A percentile compares a stretch with the other conserved stretches of the same genome.
Conservation (phyloP, 2,329 filamentous ascomycete genomes). For the Fusarium anguioides region DNA sequence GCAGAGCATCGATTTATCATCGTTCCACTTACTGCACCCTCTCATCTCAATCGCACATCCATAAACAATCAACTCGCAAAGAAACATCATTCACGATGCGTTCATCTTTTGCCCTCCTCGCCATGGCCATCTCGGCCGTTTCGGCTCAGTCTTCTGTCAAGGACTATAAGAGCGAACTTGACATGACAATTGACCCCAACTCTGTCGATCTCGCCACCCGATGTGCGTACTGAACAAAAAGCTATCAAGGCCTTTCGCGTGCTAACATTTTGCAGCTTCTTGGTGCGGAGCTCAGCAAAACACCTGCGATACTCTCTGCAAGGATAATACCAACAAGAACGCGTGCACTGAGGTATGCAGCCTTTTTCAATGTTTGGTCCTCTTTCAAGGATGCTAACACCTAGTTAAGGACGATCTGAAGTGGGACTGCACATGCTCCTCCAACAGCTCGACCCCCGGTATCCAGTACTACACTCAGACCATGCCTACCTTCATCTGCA, state of each 20-base stretch:
- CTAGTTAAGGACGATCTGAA: constrained; percentile 54
- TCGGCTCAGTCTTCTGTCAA: constrained; percentile 51
- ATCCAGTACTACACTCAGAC: constrained; percentile 66
- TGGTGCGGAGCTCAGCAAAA: constrained; percentile 66
- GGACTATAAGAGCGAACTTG: constrained; percentile 57
- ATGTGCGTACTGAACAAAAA: constrained; percentile 51
- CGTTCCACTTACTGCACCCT: constrained; percentile 32
- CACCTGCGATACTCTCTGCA: constrained; percentile 63
- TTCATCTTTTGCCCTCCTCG: constrained; percentile 53
- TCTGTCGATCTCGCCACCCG: constrained; percentile 49
- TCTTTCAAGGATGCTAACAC: constrained; percentile 10
- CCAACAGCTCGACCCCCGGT: constrained; percentile 61
- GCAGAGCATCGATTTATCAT: constrained; percentile 37
- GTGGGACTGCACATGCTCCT: constrained; percentile 61
- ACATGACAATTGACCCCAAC: constrained; percentile 56
- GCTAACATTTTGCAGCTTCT: constrained; percentile 50
- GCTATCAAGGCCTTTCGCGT: constrained; percentile 2
- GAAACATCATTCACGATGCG: constrained; percentile 54
- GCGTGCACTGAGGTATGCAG: constrained; percentile 59
- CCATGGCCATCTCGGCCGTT: constrained; percentile 58
- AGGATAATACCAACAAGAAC: constrained; percentile 52
- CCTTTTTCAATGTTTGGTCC: not conserved
- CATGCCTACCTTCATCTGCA: constrained; percentile 64
- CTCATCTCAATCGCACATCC: constrained; percentile 19
- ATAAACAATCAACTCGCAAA: constrained; percentile 16